Conservation (phyloP, 768 basidiomycete species). For the Kwoniella shandongensis region DNA sequence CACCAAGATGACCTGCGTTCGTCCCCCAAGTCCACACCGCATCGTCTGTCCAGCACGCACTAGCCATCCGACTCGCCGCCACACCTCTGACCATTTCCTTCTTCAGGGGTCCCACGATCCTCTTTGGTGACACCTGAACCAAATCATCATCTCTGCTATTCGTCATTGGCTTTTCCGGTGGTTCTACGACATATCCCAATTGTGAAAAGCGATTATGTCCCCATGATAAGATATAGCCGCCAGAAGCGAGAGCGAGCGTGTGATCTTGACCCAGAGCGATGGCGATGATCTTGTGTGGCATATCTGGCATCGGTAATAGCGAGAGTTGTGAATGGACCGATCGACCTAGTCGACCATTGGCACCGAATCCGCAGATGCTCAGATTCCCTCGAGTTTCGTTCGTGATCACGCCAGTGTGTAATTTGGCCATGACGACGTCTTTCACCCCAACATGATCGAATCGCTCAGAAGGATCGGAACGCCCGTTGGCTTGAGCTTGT, state of each 20-base stretch:
- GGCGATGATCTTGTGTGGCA: conserved; percentile 62
- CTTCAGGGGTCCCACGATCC: conserved; percentile 71
- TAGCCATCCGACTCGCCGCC: conserved; percentile 81
- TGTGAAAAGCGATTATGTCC: conserved; percentile 86
- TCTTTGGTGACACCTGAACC: conserved; percentile 73
- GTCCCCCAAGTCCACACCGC: conserved; percentile 72
- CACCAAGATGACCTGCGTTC: conserved; percentile 87
- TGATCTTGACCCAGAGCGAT: conserved; percentile 93
- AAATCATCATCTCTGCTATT: conserved; percentile 60
- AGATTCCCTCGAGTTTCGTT: conserved; percentile 71
- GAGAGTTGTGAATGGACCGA: conserved; percentile 75
- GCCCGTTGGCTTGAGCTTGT: conserved; percentile 42
- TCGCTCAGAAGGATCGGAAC: conserved; percentile 54
- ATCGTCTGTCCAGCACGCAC: conserved; percentile 77
- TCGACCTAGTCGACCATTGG: conserved; percentile 80
- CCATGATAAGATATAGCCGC: conserved; percentile 86
- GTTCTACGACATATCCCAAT: conserved; percentile 79
- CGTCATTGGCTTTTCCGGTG: conserved; percentile 37
- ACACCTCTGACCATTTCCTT: conserved; percentile 77
- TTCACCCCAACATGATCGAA: conserved; percentile 67
- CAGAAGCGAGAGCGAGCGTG: conserved; percentile 75
- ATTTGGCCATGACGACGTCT: conserved; percentile 75
- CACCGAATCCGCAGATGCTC: conserved; percentile 84
- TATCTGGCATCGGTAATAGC: conserved; percentile 63
- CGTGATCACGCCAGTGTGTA: conserved; percentile 83